Base-by-base conservation (phyloP, 768 basidiomycete genomes). In the Dentipellis fragilis region DNA sequence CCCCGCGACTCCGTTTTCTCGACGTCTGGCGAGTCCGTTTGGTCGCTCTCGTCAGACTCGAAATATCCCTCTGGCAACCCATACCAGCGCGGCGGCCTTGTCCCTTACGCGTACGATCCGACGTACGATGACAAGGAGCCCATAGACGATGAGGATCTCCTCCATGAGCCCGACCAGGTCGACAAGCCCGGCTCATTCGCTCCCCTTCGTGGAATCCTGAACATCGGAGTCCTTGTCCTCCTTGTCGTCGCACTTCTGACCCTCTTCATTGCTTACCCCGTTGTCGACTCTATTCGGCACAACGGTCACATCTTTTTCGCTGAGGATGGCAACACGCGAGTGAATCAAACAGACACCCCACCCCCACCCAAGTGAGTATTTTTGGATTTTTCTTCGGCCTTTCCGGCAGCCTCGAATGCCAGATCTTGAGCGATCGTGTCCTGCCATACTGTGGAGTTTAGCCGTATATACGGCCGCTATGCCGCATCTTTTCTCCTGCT, bases 251-350 rank as follows among this genome's bases (percentile, higher is more conserved):
- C 73, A 4, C 69, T 96, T 57, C 68, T 96, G 54, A 69, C 69
- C 38, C 78, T 96, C 8, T 96, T 95, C 68, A 80, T 89, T 51
- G 81, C 84, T 42, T 94, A 89, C 66, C 93, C 94, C 3, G 79
- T 95, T 62, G 65, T 83, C 62, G 72, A 61, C 57, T 85, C 79
- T 57, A 79, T 78, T 64, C 62, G 67, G 3, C 65, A 75, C 52
- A 64, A 68, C 22, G 62, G 66, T 1, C 65, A 68, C 42, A 49
- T 63, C 38, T 72, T 74, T 5, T 81, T 85, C 53, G 79, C 80
- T 0, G 49, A 54, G 29, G 21, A 23, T 52, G 78, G 84, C 10
- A 89, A 87, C 61, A 76, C 81, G 4, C 71, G 72, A 34, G 80
- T 87, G 60, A 92, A 91, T 67, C 71, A 68, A 2, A 85, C 79